Conservation (phyloP, 306 rosid genomes). For the Erythrophleum fordii region DNA sequence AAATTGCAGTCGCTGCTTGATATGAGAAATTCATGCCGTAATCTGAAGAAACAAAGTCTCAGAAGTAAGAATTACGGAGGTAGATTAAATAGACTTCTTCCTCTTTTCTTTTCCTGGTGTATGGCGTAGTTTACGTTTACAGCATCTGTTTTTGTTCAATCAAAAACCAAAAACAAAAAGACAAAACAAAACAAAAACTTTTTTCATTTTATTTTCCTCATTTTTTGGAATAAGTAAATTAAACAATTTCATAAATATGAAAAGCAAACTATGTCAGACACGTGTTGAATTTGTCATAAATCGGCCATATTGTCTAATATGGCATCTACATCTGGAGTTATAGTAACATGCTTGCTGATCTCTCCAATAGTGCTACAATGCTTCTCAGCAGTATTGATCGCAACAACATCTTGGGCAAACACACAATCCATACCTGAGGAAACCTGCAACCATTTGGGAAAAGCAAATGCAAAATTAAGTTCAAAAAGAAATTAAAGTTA, state of each 20-base stretch:
- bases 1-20: background rate
- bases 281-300: constrained; percentile 46
- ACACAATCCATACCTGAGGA: constrained; percentile 70
- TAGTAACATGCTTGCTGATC: constrained; percentile 61
- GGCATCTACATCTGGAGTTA: constrained; percentile 71
- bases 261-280: constrained; percentile 3
- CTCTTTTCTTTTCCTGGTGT: background rate
- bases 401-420: constrained; percentile 72
- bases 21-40: background rate
- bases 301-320: constrained; percentile 48
- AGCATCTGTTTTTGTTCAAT: background rate
- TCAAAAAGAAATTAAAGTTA: background rate
- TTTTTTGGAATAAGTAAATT: background rate
- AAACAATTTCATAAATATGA: background rate
- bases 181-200: background rate
- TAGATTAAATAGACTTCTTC: background rate
- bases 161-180: background rate
- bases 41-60: background rate
- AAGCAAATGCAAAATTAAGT: constrained; percentile 6
- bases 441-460: constrained; percentile 58
- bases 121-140: background rate
- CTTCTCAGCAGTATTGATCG: constrained; percentile 65
- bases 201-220: background rate
- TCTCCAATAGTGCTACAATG: constrained; percentile 65
- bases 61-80: background rate